Conservation (phyloP, 2,329 filamentous ascomycete species). For the Fusarium subtropicale region DNA sequence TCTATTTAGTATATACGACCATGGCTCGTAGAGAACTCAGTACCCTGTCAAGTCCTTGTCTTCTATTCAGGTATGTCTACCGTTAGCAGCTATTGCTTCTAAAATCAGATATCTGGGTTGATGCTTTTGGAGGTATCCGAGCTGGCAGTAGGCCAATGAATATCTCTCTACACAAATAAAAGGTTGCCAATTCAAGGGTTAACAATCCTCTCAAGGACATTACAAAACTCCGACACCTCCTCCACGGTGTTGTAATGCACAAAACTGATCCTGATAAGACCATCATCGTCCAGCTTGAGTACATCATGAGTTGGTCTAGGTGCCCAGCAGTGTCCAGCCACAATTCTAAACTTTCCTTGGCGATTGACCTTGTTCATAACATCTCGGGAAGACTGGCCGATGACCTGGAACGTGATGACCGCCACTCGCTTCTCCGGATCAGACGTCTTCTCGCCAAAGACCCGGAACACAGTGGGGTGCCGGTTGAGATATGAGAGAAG, state of each 20-base stretch:
- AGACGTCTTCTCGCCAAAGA: conserved; percentile 1
- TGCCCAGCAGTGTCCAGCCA: conserved; percentile 3
- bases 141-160: too few species aligned
- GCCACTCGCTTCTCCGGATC: conserved; percentile 2
- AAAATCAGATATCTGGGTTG: too few species aligned
- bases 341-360: conserved; percentile 6
- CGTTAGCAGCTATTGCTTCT: too few species aligned
- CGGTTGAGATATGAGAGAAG: conserved; percentile 3
- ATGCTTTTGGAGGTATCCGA: too few species aligned
- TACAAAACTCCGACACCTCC: neutral
- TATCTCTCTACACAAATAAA: too few species aligned
- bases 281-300: neutral
- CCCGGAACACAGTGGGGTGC: neutral
- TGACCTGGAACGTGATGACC: neutral
- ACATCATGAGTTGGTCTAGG: conserved; percentile 7
- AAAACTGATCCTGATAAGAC: conserved; percentile 4
- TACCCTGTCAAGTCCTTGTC: too few species aligned
- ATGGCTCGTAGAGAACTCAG: neutral
- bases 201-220: neutral
- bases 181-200: neutral
- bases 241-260: conserved; percentile 6
- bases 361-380: conserved; percentile 8
- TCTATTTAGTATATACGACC: neutral
- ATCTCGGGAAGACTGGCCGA: neutral
- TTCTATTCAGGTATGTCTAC: too few species aligned